phyloP scores from a whole-genome alignment of 2,329 filamentous ascomycete genomes.

The Xylariaceae sp. region DNA sequence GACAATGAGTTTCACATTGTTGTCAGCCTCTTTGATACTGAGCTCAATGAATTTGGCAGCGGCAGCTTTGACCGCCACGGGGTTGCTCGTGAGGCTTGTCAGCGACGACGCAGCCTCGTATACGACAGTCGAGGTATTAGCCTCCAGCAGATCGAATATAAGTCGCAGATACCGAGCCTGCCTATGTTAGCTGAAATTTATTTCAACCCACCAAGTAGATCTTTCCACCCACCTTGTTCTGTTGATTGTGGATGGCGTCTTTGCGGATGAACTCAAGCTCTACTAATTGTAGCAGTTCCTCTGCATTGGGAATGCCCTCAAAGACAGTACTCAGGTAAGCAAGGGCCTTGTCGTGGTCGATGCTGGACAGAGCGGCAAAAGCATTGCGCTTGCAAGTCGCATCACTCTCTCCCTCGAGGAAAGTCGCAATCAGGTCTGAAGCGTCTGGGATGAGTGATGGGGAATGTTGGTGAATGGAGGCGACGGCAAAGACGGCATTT shows the following conservation, averaged over 20 bases:
- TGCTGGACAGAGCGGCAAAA: conserved; percentile 83
- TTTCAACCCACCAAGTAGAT: not conserved
- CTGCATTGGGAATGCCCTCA: conserved; percentile 87
- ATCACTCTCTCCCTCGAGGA: conserved; percentile 87
- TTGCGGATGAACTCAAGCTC: conserved; percentile 97
- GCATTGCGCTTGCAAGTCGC: conserved; percentile 97
- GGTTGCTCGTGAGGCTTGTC: conserved; percentile 89
- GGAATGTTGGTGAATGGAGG: conserved; percentile 87
- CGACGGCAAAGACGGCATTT: conserved; percentile 91
- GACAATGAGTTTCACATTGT: conserved; percentile 98
- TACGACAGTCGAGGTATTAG: conserved; percentile 86
- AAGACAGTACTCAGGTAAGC: conserved; percentile 85
- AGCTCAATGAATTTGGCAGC: conserved; percentile 95
- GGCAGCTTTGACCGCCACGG: conserved; percentile 94
- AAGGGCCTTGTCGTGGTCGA: conserved; percentile 89
- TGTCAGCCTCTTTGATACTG: conserved; percentile 95
- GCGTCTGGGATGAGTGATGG: conserved; percentile 92
- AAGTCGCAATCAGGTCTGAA: conserved; percentile 81
- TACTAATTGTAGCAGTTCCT: conserved; percentile 87
- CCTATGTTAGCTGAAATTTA: conserved; percentile 14
- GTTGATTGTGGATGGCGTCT: conserved; percentile 88
- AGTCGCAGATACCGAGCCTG: conserved; percentile 84
- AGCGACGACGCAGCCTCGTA: conserved; percentile 96
- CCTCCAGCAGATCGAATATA: conserved; percentile 95
- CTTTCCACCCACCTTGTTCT: conserved; percentile 73